phyloP scores from a whole-genome alignment of 768 basidiomycete genomes.

The Xerocomus potaroensis region DNA sequence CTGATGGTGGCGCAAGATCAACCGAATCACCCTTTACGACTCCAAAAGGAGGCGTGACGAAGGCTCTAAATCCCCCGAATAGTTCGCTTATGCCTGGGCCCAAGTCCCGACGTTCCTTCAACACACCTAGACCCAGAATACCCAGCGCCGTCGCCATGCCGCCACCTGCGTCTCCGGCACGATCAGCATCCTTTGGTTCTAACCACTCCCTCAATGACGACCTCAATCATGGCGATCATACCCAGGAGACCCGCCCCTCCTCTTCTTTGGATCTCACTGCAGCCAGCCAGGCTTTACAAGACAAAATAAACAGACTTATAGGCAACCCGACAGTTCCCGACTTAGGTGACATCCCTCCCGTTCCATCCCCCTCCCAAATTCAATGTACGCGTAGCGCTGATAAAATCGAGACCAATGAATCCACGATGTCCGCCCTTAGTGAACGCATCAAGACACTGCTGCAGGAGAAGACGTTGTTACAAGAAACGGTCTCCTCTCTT shows the following conservation, averaged over 20 bases:
- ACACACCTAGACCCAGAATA: constrained; percentile 60
- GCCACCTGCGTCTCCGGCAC: constrained; percentile 63
- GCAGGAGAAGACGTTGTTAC: constrained; percentile 64
- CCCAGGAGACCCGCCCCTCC: constrained; percentile 11
- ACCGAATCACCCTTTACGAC: constrained; percentile 60
- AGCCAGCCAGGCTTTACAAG: constrained; percentile 42
- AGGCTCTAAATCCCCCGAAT: constrained; percentile 9
- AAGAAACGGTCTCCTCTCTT: constrained; percentile 28
- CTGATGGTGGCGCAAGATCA: constrained; percentile 35
- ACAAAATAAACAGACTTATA: constrained; percentile 45
- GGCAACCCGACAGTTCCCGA: constrained; percentile 23
- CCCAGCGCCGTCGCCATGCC: constrained; percentile 80
- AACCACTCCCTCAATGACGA: constrained; percentile 38
- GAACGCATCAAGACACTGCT: constrained; percentile 57
- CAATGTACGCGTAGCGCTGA: constrained; percentile 36
- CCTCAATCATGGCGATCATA: constrained; percentile 9
- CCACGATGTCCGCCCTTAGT: constrained; percentile 18
- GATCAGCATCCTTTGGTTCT: constrained; percentile 30
- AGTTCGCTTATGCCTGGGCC: constrained; percentile 15
- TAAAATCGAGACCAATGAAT: constrained; percentile 11
- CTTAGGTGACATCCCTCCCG: constrained; percentile 9
- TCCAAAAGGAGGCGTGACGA: constrained; percentile 51
- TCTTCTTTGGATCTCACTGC: constrained; percentile 35
- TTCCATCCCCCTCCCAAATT: constrained; percentile 30
- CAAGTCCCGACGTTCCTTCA: constrained; percentile 33